phyloP scores from a whole-genome alignment of 2,329 filamentous ascomycete genomes.

The Paraphoma sp. region DNA sequence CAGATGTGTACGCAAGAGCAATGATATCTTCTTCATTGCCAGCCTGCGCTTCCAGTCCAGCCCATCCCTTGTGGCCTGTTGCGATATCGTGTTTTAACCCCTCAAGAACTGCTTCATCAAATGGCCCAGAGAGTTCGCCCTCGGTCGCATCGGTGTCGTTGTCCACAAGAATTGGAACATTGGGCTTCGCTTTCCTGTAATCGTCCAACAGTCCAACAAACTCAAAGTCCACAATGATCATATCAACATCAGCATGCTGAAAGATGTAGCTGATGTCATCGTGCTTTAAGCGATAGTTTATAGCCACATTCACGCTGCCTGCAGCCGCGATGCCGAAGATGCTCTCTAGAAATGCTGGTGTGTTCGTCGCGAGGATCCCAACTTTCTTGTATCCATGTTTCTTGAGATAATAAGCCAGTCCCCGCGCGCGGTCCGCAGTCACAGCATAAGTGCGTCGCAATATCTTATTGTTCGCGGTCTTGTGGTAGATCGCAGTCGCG shows the following conservation, averaged over 20 bases:
- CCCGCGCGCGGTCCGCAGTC: conserved; percentile 83
- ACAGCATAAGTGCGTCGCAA: conserved; percentile 80
- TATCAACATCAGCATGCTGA: conserved; percentile 82
- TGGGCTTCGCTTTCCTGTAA: conserved; percentile 67
- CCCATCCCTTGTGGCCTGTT: conserved; percentile 76
- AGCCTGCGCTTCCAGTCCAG: conserved; percentile 72
- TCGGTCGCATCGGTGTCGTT: conserved; percentile 80
- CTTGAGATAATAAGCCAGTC: conserved; percentile 84
- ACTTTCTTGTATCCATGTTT: conserved; percentile 77
- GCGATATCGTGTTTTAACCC: conserved; percentile 74
- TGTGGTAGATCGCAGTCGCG: conserved; percentile 80
- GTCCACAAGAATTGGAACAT: conserved; percentile 78
- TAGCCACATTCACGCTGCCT: conserved; percentile 76
- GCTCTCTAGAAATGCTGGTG: conserved; percentile 89
- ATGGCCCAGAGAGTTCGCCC: conserved; percentile 77
- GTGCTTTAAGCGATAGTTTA: conserved; percentile 77
- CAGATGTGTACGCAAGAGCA: conserved; percentile 91
- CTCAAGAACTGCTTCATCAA: conserved; percentile 82
- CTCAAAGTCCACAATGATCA: conserved; percentile 86
- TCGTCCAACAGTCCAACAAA: conserved; percentile 72
- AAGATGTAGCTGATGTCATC: conserved; percentile 94
- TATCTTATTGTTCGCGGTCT: conserved; percentile 76
- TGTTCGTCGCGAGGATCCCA: conserved; percentile 89
- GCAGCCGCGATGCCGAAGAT: conserved; percentile 88
- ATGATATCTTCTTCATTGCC: conserved; percentile 80